Evolutionary conservation across 208 protist species (phyloP).

Genomic region (Leishmania tropica): DNA sequence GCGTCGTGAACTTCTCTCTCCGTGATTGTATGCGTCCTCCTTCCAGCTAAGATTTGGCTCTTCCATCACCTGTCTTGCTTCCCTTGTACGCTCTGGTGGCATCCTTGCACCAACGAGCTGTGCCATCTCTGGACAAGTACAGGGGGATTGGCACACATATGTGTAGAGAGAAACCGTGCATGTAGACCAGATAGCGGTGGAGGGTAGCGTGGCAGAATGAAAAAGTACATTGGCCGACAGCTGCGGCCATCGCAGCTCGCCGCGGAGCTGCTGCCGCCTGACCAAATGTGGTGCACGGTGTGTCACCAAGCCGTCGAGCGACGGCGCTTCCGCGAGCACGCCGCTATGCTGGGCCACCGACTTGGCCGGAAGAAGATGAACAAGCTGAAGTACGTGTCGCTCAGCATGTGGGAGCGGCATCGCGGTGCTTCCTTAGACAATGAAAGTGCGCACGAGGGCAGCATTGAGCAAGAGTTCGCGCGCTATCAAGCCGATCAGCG

Average conservation of each 20-base stretch:
- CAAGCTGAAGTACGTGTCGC: constrained; percentile 71
- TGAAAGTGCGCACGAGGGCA: constrained; percentile 55
- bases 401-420: constrained; percentile 82
- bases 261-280: constrained; percentile 62
- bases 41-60: neutral
- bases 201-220: constrained; percentile 19
- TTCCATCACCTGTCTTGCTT: neutral
- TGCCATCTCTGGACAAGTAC: neutral
- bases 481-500: constrained; percentile 65
- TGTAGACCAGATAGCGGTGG: neutral
- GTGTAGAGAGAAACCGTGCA: neutral
- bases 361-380: constrained; percentile 63
- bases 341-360: constrained; percentile 41
- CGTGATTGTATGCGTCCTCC: neutral
- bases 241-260: constrained; percentile 78
- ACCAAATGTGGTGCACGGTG: constrained; percentile 80
- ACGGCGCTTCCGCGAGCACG: constrained; percentile 50
- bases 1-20: neutral
- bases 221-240: constrained; percentile 78
- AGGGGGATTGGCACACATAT: neutral
- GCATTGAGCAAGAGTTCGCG: constrained; percentile 62
- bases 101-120: neutral
- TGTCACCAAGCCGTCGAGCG: constrained; percentile 69
- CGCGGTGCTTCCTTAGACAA: constrained; percentile 64
- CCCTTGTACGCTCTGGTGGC: neutral